phyloP scores from a whole-genome alignment of 352 stramenopile species.

The Thalassiosira hispida region DNA sequence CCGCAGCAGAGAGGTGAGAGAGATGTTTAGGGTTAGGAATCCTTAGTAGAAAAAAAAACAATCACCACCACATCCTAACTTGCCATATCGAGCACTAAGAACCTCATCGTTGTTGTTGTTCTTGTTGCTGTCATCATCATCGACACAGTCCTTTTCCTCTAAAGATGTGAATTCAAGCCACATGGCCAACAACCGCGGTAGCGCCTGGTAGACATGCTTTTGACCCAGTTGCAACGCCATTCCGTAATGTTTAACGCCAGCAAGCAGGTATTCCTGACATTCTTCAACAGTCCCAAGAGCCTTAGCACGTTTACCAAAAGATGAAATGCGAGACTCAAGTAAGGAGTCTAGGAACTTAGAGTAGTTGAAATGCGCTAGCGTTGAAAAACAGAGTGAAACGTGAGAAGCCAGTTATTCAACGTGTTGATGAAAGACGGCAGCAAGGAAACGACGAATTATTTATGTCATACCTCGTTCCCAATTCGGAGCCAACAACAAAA shows the following conservation, averaged over 20 bases:
- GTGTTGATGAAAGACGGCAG: background rate
- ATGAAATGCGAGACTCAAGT: conserved; percentile 64
- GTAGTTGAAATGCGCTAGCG: conserved; percentile 80
- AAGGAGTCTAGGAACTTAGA: conserved; percentile 82
- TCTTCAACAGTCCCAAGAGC: conserved; percentile 67
- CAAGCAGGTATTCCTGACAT: conserved; percentile 87
- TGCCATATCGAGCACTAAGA: no score
- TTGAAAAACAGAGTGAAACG: background rate
- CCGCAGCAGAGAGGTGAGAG: background rate
- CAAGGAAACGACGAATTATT: conserved; percentile 6
- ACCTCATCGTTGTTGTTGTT: no score
- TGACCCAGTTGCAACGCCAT: conserved; percentile 82
- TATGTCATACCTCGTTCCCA: conserved; percentile 88
- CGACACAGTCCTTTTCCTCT: conserved; percentile 9
- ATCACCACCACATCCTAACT: background rate
- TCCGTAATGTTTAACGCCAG: conserved; percentile 95
- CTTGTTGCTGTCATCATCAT: conserved; percentile 23
- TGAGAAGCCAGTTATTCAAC: background rate
- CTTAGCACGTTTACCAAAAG: conserved; percentile 33
- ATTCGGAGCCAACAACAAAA: conserved; percentile 91
- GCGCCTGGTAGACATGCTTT: conserved; percentile 97
- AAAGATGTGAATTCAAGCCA: conserved; percentile 96
- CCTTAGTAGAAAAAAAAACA: conserved; percentile 5
- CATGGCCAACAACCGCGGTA: conserved; percentile 95
- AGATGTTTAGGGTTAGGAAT: conserved; percentile 4